phyloP scores from a whole-genome alignment of 352 stramenopile species.

The Phytophthora kernoviae region DNA sequence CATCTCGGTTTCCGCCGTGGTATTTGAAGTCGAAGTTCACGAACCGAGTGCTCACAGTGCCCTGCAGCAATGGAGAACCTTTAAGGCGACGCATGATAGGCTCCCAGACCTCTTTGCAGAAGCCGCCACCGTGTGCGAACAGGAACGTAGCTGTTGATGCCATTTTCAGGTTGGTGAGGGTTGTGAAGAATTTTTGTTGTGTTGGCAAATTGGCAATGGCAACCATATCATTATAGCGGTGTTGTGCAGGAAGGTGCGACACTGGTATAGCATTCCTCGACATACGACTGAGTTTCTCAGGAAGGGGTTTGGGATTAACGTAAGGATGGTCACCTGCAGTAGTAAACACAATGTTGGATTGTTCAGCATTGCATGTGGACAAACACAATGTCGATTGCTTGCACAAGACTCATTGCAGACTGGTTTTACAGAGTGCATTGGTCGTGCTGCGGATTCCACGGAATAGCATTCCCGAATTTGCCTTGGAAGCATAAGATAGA shows the following conservation, averaged over 20 bases:
- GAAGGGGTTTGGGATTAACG: too few species aligned
- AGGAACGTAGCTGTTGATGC: constrained; percentile 32
- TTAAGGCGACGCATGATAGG: constrained; percentile 36
- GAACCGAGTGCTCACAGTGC: constrained; percentile 18
- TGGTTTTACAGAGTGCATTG: too few species aligned
- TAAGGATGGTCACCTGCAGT: too few species aligned
- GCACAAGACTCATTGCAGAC: too few species aligned
- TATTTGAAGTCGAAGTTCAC: constrained; percentile 33
- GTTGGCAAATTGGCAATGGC: background rate
- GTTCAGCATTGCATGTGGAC: too few species aligned
- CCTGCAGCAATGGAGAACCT: constrained; percentile 32
- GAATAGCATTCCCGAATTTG: constrained; percentile 19
- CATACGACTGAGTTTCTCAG: too few species aligned
- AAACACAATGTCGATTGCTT: too few species aligned
- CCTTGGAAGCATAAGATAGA: background rate
- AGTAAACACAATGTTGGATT: too few species aligned
- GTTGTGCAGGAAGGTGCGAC: too few species aligned
- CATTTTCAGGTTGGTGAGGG: constrained; percentile 6
- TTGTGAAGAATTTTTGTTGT: background rate
- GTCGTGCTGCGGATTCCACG: background rate
- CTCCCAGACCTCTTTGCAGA: constrained; percentile 45
- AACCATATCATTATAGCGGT: too few species aligned
- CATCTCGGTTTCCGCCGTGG: constrained; percentile 34
- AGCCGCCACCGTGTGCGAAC: constrained; percentile 41
- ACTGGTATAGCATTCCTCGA: too few species aligned